A percentile compares a stretch with the other conserved stretches of the same genome.
phyloP scores from a whole-genome alignment of 768 basidiomycete species.

The Psilocybe azurescens region DNA sequence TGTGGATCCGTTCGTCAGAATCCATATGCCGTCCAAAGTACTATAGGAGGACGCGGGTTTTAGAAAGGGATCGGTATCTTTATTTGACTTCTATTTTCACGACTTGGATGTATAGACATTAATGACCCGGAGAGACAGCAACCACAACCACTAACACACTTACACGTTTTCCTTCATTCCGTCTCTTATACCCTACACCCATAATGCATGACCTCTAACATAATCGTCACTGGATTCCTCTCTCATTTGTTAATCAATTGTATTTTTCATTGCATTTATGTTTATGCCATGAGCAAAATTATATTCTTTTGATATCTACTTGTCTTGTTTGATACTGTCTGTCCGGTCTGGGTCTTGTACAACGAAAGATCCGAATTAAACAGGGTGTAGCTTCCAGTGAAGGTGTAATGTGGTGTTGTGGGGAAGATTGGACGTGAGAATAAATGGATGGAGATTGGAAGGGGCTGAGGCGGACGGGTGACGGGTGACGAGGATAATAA shows the following conservation, averaged over 20 bases:
- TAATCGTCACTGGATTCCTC: background rate
- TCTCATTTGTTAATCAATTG: background rate
- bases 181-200: constrained; percentile 7
- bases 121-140: constrained; percentile 5
- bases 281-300: background rate
- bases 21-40: constrained; percentile 29
- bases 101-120: constrained; percentile 11
- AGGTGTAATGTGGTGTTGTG: background rate
- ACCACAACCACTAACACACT: constrained; percentile 4
- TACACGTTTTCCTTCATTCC: background rate
- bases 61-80: background rate
- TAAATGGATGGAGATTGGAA: background rate
- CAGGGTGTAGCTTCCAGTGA: background rate
- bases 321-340: background rate
- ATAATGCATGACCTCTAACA: background rate
- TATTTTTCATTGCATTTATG: background rate
- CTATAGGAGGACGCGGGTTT: constrained; percentile 28
- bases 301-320: background rate
- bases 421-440: background rate
- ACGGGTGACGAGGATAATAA: background rate
- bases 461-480: background rate
- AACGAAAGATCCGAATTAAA: background rate
- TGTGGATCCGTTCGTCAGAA: constrained; percentile 18
- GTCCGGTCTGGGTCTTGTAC: background rate
- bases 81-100: background rate